A percentile compares a stretch with the other conserved stretches of the same genome.
phyloP scores from a whole-genome alignment of 768 basidiomycete species.

The Podaxis sp. region DNA sequence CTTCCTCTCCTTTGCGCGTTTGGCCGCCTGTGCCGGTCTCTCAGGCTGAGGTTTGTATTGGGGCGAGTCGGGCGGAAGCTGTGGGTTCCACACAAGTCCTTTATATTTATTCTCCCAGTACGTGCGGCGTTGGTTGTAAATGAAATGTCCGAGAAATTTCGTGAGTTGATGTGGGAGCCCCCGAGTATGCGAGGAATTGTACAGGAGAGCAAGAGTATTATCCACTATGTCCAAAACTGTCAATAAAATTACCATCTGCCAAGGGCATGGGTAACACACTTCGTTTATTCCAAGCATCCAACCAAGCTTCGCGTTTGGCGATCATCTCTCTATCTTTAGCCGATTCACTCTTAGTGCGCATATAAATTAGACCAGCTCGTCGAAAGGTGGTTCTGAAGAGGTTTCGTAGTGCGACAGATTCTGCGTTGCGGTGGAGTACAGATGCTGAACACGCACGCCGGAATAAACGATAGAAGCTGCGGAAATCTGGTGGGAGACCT shows the following conservation, averaged over 20 bases:
- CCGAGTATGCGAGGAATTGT: constrained; percentile 56
- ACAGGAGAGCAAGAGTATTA: constrained; percentile 56
- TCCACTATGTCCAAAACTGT: constrained; percentile 45
- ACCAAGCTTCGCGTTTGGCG: constrained; percentile 27
- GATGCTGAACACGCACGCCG: constrained; percentile 14
- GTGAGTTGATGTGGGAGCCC: constrained; percentile 59
- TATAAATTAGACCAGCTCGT: constrained; percentile 9
- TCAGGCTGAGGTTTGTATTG: constrained; percentile 10
- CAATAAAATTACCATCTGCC: neutral
- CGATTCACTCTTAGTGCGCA: neutral
- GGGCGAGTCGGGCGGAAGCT: constrained; percentile 9
- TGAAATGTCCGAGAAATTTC: constrained; percentile 45
- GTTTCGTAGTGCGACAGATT: constrained; percentile 9
- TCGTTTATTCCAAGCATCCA: constrained; percentile 51
- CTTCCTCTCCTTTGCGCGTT: constrained; percentile 3
- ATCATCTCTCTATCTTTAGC: neutral
- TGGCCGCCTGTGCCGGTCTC: constrained; percentile 14
- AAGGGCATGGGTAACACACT: constrained; percentile 32
- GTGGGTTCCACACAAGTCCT: constrained; percentile 13
- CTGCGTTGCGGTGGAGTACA: constrained; percentile 13
- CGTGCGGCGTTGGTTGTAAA: constrained; percentile 26
- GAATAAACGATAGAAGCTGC: constrained; percentile 15
- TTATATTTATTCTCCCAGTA: constrained; percentile 7
- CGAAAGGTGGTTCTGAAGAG: constrained; percentile 14
- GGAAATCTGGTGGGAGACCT: constrained; percentile 12